phyloP scores from a whole-genome alignment of 495 filamentous ascomycete genomes.

The Trichoderma parareesei region DNA sequence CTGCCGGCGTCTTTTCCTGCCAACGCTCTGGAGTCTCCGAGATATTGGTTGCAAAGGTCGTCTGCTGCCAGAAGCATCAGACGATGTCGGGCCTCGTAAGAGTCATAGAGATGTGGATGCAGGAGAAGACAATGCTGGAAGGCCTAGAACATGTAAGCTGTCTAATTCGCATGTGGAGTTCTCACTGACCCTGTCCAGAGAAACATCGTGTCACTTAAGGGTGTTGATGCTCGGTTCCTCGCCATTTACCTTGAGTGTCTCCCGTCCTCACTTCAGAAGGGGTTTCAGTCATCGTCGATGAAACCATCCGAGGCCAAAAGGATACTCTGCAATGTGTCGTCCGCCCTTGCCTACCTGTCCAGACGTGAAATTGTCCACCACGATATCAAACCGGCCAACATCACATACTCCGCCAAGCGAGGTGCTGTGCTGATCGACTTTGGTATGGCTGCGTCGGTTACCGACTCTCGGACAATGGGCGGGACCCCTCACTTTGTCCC shows the following conservation, averaged over 20 bases:
- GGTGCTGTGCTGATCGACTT: constrained; percentile 3
- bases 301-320: not conserved
- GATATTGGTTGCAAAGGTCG: not conserved
- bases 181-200: not conserved
- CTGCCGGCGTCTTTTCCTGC: too few species aligned
- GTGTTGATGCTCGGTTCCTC: not conserved
- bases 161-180: not conserved
- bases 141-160: not conserved
- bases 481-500: not conserved
- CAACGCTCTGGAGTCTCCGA: not conserved
- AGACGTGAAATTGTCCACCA: not conserved
- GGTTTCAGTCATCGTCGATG: not conserved
- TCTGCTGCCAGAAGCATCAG: not conserved
- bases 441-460: not conserved
- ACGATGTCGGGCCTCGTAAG: not conserved
- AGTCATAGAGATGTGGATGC: not conserved
- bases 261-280: not conserved
- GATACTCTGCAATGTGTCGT: not conserved
- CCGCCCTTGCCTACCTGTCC: constrained; percentile 7
- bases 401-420: not conserved
- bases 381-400: constrained; percentile 4
- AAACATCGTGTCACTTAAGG: not conserved
- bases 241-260: not conserved
- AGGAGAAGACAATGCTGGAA: not conserved
- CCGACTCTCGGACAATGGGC: not conserved